Evolutionary conservation across 2,329 filamentous ascomycete genomes (phyloP), one percentile per base, ranked within the genome.

Genomic region (Sporothrix phasma): DNA sequence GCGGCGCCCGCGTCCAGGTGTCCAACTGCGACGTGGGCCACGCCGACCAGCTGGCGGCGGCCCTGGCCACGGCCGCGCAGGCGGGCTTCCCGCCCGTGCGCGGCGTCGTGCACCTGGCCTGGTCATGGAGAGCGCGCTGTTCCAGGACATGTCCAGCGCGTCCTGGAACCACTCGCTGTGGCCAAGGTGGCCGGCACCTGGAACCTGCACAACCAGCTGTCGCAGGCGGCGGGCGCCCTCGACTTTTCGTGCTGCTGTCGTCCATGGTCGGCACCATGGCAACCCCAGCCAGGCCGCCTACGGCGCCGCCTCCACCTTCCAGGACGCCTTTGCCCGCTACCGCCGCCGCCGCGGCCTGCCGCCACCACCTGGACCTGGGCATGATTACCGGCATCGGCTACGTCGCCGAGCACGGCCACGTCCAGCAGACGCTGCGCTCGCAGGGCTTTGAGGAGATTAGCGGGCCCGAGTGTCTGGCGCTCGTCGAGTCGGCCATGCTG

Each of bases 201-300:
- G 72, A 78, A 77, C 61, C 70, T 78, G 0, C 74, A 78, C 67
- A 46, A 68, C 2, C 68, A 70, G 34, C 66, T 69, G 17, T 31
- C 39, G 6, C 37, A 41, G 6, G 17, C 61, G 0, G 62, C 65
- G n/a, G 0, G 29, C 5, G 29, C 65, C 0, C 66, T 76, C 1
- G 74, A 76, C 61, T 77, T 79, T 78, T 78, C 68, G 70, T 72
- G 3, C 65, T 75, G 51, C 66, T 74, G 0, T 74, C 73, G 0
- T 74, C 72, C 59, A 71, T 74, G 24, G 74, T 73, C 0, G 73
- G 73, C 31, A 67, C 75, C 7, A 61, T 75, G 76, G 75, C 5
- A 72, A 72, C 47, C 70, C 71, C n/a, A 72, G 71, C 1, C 77
- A 79, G 61, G 70, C 73, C 31, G 78, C 76, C 63, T 80, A 80